Evolutionary conservation across 202 grass and related monocot species (phyloP), one percentile per base, ranked within the genome.

Genomic region (Digitaria exilis): DNA sequence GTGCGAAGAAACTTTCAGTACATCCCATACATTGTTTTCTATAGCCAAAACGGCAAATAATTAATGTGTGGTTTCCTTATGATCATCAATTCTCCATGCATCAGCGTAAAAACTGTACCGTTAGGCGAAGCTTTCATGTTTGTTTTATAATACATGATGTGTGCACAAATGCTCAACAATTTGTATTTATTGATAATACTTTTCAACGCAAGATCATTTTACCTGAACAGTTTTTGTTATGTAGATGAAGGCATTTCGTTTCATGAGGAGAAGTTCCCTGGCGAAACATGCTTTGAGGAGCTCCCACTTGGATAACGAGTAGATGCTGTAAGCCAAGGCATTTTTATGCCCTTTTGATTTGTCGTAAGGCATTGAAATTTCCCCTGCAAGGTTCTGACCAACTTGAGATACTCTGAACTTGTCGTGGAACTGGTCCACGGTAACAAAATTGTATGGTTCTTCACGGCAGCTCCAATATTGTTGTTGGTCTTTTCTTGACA

Each of bases 401-500:
- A 85, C 42, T 60, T 89, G 87, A 71, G 83, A 90, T 62, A 67
- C 50, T 80, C 82, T 88, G 48, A 94, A 97, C 79, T 61, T 84
- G 21, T 85, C 75, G 30, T 57, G 73, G 13, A 97, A 83, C 45
- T 97, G 69, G 41, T 92, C 88, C 10, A 88, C 37, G 4, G 85
- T 86, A 45, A 97, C 70, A 80, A 89, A 97, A 30, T 32, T 86
- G 44, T 94, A 91, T 29, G 28, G 73, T 84, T 92, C 81, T 28
- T 75, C 39, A 2, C 35, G 37, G 26, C 1, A 28, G 56, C 46
- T 90, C 94, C 92, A 97, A 35, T 97, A 97, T 46, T 94, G 94
- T 6, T 87, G 75, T 82, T 97, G 94, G 87, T 97, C 94, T 74
- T 94, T 97, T 87, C 55, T 92, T 9, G 94, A 97, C 32, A 97